phyloP scores from a whole-genome alignment of 2,329 filamentous ascomycete species.

The Neonectria sp. region DNA sequence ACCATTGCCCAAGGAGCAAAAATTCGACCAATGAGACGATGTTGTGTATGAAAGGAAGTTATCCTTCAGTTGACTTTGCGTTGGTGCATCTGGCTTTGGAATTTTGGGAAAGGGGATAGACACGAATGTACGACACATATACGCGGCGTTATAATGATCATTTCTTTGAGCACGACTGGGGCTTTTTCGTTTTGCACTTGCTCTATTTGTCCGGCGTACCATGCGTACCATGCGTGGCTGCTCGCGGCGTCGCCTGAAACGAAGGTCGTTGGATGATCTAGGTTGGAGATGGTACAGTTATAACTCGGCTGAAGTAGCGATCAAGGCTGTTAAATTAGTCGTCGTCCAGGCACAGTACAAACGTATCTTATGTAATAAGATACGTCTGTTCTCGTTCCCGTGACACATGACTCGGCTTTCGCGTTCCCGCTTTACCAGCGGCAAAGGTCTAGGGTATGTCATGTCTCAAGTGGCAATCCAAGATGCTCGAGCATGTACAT shows the following conservation, averaged over 20 bases:
- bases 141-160: slow-evolving; percentile 46
- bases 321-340: not conserved
- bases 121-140: slow-evolving; percentile 47
- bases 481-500: not conserved
- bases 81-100: slow-evolving; percentile 30
- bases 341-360: too few species aligned
- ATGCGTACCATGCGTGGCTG: not conserved
- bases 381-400: too few species aligned
- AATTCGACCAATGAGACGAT: slow-evolving; percentile 31
- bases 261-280: not conserved
- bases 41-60: slow-evolving; percentile 18
- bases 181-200: not conserved
- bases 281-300: not conserved
- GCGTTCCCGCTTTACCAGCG: not conserved
- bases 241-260: not conserved
- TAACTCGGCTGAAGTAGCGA: not conserved
- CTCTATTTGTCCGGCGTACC: too few species aligned
- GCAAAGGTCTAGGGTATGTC: not conserved
- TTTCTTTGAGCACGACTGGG: slow-evolving; percentile 29
- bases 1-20: slow-evolving; percentile 23
- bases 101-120: slow-evolving; percentile 42
- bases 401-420: not conserved
- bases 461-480: not conserved
- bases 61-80: not conserved
- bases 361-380: too few species aligned